A percentile compares a stretch with the other conserved stretches of the same genome.
Conservation (phyloP, 2,329 filamentous ascomycete species). For the Neoarthrinium moseri region DNA sequence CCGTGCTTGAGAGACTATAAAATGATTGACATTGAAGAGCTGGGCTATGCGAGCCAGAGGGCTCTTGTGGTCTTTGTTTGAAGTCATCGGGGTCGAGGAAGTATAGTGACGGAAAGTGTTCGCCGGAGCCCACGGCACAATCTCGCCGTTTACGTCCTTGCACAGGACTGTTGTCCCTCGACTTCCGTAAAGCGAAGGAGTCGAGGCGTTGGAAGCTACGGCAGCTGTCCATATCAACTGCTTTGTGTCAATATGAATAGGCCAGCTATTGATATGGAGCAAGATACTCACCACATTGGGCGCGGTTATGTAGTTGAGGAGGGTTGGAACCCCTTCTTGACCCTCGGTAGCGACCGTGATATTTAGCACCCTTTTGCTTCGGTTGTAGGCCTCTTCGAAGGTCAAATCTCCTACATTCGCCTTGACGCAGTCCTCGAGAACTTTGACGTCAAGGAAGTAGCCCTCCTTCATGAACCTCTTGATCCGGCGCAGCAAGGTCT, state of each 20-base stretch:
- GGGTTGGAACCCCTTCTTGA: constrained; percentile 73
- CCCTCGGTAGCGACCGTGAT: constrained; percentile 82
- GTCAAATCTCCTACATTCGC: constrained; percentile 86
- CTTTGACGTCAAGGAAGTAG: constrained; percentile 78
- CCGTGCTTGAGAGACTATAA: constrained; percentile 87
- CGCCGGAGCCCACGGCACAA: constrained; percentile 71
- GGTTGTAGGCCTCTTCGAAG: constrained; percentile 87
- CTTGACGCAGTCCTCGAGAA: constrained; percentile 80
- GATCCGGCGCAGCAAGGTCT: constrained; percentile 65
- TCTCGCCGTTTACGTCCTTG: constrained; percentile 71
- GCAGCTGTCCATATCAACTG: constrained; percentile 80
- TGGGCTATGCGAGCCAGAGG: constrained; percentile 72
- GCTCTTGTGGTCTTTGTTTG: constrained; percentile 61
- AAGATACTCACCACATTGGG: constrained; percentile 76
- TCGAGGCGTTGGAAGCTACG: constrained; percentile 70
- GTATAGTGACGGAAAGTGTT: constrained; percentile 70
- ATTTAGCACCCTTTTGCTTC: constrained; percentile 83
- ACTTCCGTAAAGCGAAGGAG: constrained; percentile 63
- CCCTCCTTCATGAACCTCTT: constrained; percentile 71
- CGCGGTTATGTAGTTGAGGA: constrained; percentile 90
- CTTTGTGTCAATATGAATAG: not conserved
- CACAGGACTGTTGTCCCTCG: constrained; percentile 68
- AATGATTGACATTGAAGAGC: constrained; percentile 92
- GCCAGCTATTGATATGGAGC: not conserved
- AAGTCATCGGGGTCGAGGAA: constrained; percentile 57